phyloP scores from a whole-genome alignment of 1,139 yeast genomes.

The Kazachstania sp. region DNA sequence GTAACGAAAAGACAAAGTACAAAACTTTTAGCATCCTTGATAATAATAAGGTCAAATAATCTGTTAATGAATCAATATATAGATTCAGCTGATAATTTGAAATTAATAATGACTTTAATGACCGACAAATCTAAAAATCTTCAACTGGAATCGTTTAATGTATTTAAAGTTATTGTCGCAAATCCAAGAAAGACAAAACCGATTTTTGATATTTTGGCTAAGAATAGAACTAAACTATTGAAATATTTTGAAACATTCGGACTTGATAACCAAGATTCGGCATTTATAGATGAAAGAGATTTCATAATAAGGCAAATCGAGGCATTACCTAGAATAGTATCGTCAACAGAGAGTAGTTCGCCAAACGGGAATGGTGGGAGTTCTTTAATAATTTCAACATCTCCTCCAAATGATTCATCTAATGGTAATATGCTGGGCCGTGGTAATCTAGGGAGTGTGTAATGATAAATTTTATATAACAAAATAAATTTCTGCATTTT shows the following conservation, averaged over 20 bases:
- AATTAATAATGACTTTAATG: constrained; percentile 74
- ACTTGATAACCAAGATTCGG: constrained; percentile 51
- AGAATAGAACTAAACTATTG: constrained; percentile 70
- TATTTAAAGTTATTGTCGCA: constrained; percentile 88
- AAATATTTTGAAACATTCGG: constrained; percentile 62
- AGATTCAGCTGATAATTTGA: constrained; percentile 71
- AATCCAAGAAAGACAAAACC: constrained; percentile 84
- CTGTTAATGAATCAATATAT: constrained; percentile 68
- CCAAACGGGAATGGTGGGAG: not conserved
- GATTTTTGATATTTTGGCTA: constrained; percentile 69
- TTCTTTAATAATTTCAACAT: not conserved
- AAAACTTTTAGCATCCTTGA: constrained; percentile 64
- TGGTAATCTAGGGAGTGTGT: not conserved
- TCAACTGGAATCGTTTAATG: constrained; percentile 85
- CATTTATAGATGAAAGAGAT: constrained; percentile 70
- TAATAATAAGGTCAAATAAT: constrained; percentile 67
- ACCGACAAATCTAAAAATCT: constrained; percentile 85
- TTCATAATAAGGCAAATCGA: constrained; percentile 71
- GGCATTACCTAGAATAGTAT: constrained; percentile 47
- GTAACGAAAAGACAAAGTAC: constrained; percentile 90
- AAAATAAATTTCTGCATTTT: not conserved
- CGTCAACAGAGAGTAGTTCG: constrained; percentile 17
- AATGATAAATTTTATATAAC: constrained; percentile 1
- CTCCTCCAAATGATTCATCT: not conserved
- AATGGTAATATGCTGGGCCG: not conserved